phyloP scores from a whole-genome alignment of 2,329 filamentous ascomycete genomes.

The Cryphonectria nitschkei region DNA sequence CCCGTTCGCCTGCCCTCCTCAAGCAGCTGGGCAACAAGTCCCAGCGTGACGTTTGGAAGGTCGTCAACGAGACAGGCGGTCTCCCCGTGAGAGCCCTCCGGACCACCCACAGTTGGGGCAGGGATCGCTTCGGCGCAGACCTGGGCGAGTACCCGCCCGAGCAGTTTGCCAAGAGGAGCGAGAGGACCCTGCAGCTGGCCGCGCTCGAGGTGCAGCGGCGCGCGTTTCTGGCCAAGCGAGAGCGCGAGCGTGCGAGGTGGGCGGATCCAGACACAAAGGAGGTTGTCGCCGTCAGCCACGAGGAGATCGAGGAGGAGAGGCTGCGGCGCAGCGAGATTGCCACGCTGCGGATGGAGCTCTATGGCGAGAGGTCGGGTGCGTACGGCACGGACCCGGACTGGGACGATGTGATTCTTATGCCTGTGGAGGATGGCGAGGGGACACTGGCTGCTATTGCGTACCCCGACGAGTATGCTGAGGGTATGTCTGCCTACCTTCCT shows the following conservation, averaged over 20 bases:
- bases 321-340: slow-evolving; percentile 56
- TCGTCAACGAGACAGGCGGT: slow-evolving; percentile 52
- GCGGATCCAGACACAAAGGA: slow-evolving; percentile 32
- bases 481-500: slow-evolving; percentile 40
- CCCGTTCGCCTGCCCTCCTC: slow-evolving; percentile 44
- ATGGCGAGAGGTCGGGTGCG: slow-evolving; percentile 52
- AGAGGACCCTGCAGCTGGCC: slow-evolving; percentile 48
- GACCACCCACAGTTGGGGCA: slow-evolving; percentile 48
- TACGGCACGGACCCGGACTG: slow-evolving; percentile 74
- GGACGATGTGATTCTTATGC: slow-evolving; percentile 83
- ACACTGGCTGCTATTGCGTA: slow-evolving; percentile 95
- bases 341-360: slow-evolving; percentile 53
- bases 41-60: slow-evolving; percentile 62
- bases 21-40: slow-evolving; percentile 46
- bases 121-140: slow-evolving; percentile 53
- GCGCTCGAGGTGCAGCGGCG: slow-evolving; percentile 49
- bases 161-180: slow-evolving; percentile 48
- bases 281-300: slow-evolving; percentile 36
- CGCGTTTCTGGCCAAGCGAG: slow-evolving; percentile 47
- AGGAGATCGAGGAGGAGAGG: slow-evolving; percentile 52
- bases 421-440: slow-evolving; percentile 79
- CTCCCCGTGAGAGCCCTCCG: slow-evolving; percentile 51
- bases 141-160: slow-evolving; percentile 52
- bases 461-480: slow-evolving; percentile 83
- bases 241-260: slow-evolving; percentile 32